These are phyloP conservation scores for Catharanthus roseus DNA, from an alignment of 257 asterid genomes.

Conservation along the genomic window DNA sequence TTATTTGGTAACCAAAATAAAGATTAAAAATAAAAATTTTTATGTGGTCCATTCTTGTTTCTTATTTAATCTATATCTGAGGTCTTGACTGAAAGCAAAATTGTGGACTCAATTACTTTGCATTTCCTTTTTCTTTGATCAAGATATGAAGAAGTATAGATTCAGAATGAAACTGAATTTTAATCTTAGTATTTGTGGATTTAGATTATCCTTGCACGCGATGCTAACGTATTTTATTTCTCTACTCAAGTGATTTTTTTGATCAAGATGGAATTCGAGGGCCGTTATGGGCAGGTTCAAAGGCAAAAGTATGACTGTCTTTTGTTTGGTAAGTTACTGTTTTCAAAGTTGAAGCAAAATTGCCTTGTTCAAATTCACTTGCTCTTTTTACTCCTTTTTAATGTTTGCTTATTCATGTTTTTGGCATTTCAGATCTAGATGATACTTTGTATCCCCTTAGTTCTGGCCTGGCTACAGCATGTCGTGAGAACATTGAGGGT, in stretches of 20 bases:
- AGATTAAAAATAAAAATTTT: neutral
- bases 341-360: neutral
- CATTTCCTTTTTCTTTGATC: neutral
- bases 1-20: neutral
- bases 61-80: neutral
- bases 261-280: conserved; percentile 69
- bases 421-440: conserved; percentile 63
- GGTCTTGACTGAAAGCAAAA: neutral
- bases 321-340: conserved; percentile 60
- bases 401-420: neutral
- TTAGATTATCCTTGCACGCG: conserved; percentile 22
- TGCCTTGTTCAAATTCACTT: neutral
- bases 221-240: conserved; percentile 36
- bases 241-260: conserved; percentile 27
- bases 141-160: conserved; percentile 24
- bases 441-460: conserved; percentile 94
- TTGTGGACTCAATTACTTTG: neutral
- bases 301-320: conserved; percentile 84
- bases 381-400: neutral
- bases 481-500: conserved; percentile 76
- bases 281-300: conserved; percentile 57
- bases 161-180: conserved; percentile 21
- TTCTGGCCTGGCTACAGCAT: conserved; percentile 59
- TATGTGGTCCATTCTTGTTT: neutral
- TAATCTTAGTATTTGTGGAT: conserved; percentile 16